phyloP scores from a whole-genome alignment of 768 basidiomycete genomes.

The Lactifluus echinatus region DNA sequence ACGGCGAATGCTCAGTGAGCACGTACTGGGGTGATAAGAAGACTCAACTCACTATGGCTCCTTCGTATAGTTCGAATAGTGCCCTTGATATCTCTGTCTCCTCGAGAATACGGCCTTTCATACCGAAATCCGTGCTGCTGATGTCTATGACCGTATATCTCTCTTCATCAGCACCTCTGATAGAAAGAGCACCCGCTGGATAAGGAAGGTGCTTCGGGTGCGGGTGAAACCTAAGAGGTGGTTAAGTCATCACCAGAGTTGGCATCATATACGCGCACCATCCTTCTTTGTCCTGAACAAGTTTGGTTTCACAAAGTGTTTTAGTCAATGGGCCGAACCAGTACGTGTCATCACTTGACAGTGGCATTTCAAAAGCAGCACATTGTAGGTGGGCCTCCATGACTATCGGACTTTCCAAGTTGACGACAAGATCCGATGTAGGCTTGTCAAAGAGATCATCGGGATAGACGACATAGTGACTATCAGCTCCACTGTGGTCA shows the following conservation, averaged over 20 bases:
- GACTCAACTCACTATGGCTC: conserved; percentile 54
- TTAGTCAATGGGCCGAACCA: conserved; percentile 65
- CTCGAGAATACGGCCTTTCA: conserved; percentile 48
- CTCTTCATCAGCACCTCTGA: conserved; percentile 71
- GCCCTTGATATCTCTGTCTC: conserved; percentile 79
- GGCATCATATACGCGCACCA: conserved; percentile 41
- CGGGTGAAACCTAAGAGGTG: conserved; percentile 59
- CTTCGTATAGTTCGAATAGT: conserved; percentile 84
- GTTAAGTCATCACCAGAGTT: neutral
- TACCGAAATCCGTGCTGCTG: conserved; percentile 33
- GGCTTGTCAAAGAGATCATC: conserved; percentile 58
- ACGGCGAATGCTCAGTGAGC: neutral
- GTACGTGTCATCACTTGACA: conserved; percentile 50
- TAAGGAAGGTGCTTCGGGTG: conserved; percentile 72
- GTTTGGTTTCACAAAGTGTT: conserved; percentile 50
- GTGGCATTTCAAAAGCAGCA: conserved; percentile 79
- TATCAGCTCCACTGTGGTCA: conserved; percentile 61
- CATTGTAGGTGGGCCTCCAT: conserved; percentile 85
- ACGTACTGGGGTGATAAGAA: neutral
- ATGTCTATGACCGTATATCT: conserved; percentile 69
- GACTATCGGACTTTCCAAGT: conserved; percentile 64
- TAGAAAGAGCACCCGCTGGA: conserved; percentile 62
- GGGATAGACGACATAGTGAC: conserved; percentile 63
- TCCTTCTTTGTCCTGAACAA: conserved; percentile 66
- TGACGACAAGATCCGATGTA: conserved; percentile 56